A percentile compares a stretch with the other conserved stretches of the same genome.
phyloP scores from a whole-genome alignment of 306 rosid species.

The Cyamopsis tetragonoloba region DNA sequence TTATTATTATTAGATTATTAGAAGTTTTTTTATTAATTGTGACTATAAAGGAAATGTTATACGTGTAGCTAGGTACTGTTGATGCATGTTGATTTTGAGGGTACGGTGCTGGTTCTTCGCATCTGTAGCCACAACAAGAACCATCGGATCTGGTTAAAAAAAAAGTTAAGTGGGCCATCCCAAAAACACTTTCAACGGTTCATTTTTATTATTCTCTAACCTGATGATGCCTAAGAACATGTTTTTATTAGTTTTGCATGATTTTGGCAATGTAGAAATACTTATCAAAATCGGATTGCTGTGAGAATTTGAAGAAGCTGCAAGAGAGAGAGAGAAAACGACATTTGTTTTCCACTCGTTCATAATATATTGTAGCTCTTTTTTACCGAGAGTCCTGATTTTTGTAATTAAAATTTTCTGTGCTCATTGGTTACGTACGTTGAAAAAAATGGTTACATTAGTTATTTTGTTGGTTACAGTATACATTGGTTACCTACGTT shows the following conservation, averaged over 20 bases:
- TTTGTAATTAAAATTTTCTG: no score
- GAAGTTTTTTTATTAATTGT: no score
- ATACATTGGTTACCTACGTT: no score
- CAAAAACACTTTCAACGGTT: slow-evolving; percentile 14
- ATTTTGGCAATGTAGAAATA: background rate
- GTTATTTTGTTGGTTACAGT: no score
- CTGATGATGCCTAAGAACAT: background rate
- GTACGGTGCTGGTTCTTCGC: background rate
- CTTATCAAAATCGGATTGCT: background rate
- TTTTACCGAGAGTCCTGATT: no score
- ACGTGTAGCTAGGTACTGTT: no score
- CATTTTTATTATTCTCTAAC: slow-evolving; percentile 26
- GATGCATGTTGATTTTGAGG: background rate
- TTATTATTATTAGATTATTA: no score
- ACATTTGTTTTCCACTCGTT: slow-evolving; percentile 22
- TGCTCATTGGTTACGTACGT: no score
- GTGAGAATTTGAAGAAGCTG: background rate
- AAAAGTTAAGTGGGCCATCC: slow-evolving; percentile 4
- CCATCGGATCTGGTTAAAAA: background rate
- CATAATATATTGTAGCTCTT: background rate
- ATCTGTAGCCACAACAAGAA: background rate
- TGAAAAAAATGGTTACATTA: no score
- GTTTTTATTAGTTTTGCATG: background rate
- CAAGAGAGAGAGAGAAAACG: background rate
- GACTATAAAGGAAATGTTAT: no score